phyloP scores from a whole-genome alignment of 2,329 filamentous ascomycete species.

The Diplodia corticola region DNA sequence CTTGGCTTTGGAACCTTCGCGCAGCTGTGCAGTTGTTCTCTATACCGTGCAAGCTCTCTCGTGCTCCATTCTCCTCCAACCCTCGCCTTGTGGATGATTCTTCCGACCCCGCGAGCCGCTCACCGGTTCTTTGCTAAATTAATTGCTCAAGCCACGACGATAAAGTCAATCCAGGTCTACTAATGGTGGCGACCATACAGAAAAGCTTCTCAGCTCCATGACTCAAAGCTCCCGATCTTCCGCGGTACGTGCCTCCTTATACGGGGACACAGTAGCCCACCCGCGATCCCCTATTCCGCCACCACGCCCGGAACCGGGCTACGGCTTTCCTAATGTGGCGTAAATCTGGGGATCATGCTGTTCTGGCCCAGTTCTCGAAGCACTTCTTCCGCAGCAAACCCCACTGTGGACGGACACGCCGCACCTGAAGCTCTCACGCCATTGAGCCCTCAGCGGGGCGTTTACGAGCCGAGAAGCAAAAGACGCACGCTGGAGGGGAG shows the following conservation, averaged over 20 bases:
- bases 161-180: neutral
- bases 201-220: neutral
- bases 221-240: slow-evolving; percentile 11
- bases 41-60: neutral
- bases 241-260: slow-evolving; percentile 7
- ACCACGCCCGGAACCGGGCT: neutral
- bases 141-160: neutral
- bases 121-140: neutral
- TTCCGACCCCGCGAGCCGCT: neutral
- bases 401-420: slow-evolving; percentile 10
- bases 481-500: neutral
- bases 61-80: neutral
- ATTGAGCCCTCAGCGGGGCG: slow-evolving; percentile 3
- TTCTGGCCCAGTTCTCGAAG: slow-evolving; percentile 16
- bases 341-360: slow-evolving; percentile 17
- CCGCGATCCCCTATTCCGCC: slow-evolving; percentile 7
- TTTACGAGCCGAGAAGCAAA: slow-evolving; percentile 2
- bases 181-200: neutral
- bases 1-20: neutral
- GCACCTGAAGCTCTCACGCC: slow-evolving; percentile 11
- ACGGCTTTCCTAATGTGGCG: slow-evolving; percentile 1
- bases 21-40: neutral
- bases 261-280: slow-evolving; percentile 15
- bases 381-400: neutral
- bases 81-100: neutral